Conservation (phyloP, 768 basidiomycete genomes). For the Russula vinacea region DNA sequence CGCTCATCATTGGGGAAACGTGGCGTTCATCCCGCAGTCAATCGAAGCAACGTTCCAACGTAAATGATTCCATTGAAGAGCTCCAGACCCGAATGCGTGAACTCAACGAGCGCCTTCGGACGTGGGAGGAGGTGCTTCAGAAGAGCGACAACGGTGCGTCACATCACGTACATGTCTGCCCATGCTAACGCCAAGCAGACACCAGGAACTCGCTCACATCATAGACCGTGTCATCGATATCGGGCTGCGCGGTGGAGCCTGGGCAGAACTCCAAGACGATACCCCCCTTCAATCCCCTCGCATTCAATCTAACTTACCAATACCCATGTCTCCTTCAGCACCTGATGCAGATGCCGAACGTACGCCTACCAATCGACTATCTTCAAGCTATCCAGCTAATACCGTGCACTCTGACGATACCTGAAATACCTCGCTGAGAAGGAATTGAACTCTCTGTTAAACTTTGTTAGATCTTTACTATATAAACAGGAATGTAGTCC, state of each 20-base stretch:
- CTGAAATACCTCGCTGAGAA: background rate
- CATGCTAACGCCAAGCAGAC: conserved; percentile 39
- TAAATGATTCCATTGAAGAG: conserved; percentile 68
- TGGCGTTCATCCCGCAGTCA: conserved; percentile 71
- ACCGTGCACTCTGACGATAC: conserved; percentile 1
- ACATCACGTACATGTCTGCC: conserved; percentile 6
- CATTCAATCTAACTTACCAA: conserved; percentile 33
- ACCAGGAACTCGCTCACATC: conserved; percentile 63
- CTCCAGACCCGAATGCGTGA: conserved; percentile 48
- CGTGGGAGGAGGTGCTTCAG: conserved; percentile 45
- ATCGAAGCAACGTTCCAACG: conserved; percentile 64
- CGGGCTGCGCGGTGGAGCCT: conserved; percentile 57
- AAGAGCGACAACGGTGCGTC: conserved; percentile 46
- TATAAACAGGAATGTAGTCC: conserved; percentile 9
- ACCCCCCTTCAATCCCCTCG: conserved; percentile 53
- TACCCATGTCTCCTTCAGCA: background rate
- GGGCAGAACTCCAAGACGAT: conserved; percentile 59
- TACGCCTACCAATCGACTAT: background rate
- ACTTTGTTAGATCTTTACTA: conserved; percentile 14
- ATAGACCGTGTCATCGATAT: conserved; percentile 67
- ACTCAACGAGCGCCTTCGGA: conserved; percentile 43
- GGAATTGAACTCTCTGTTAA: background rate
- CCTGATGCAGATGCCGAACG: background rate
- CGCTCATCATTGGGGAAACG: conserved; percentile 70
- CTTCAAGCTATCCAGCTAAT: background rate